Evolutionary conservation across 1,139 yeast genomes (phyloP).

Genomic region (Candida mesenterica): DNA sequence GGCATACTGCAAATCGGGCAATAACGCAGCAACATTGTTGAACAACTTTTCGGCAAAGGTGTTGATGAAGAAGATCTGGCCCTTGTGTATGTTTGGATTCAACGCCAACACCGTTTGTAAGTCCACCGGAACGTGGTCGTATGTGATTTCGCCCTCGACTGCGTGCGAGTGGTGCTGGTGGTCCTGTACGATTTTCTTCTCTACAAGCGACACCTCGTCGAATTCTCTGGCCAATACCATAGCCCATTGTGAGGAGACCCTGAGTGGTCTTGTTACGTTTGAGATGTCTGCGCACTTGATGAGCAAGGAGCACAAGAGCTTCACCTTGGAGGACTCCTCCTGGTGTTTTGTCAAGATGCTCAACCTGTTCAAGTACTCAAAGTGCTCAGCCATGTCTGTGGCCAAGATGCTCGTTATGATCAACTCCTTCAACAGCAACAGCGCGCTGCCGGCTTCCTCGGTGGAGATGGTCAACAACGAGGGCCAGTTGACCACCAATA

Average conservation of each 20-base stretch:
- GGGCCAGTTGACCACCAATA: conserved; percentile 68
- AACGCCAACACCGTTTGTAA: conserved; percentile 39
- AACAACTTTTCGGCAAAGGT: conserved; percentile 81
- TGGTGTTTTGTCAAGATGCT: conserved; percentile 20
- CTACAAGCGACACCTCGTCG: conserved; percentile 61
- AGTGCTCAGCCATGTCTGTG: conserved; percentile 93
- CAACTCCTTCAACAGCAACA: conserved; percentile 28
- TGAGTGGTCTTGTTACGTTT: conserved; percentile 78
- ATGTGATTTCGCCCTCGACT: conserved; percentile 20
- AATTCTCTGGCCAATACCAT: conserved; percentile 73
- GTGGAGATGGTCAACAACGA: conserved; percentile 27
- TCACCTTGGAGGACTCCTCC: conserved; percentile 28
- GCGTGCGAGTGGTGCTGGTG: conserved; percentile 3
- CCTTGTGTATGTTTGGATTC: conserved; percentile 57
- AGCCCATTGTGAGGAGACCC: conserved; percentile 86
- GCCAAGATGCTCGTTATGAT: conserved; percentile 61
- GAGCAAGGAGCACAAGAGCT: conserved; percentile 61
- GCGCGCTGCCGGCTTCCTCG: conserved; percentile 17
- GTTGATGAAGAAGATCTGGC: conserved; percentile 83
- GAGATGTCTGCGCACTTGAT: conserved; percentile 95
- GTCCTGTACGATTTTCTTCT: conserved; percentile 30
- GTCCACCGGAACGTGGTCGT: conserved; percentile 29
- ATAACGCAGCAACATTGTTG: conserved; percentile 53
- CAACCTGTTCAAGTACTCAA: conserved; percentile 60
- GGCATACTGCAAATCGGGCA: conserved; percentile 58